A percentile compares a stretch with the other conserved stretches of the same genome.
These are phyloP conservation scores for Erysimum cheiranthoides DNA, from an alignment of 345 rosid genomes.

Conservation along the genomic window DNA sequence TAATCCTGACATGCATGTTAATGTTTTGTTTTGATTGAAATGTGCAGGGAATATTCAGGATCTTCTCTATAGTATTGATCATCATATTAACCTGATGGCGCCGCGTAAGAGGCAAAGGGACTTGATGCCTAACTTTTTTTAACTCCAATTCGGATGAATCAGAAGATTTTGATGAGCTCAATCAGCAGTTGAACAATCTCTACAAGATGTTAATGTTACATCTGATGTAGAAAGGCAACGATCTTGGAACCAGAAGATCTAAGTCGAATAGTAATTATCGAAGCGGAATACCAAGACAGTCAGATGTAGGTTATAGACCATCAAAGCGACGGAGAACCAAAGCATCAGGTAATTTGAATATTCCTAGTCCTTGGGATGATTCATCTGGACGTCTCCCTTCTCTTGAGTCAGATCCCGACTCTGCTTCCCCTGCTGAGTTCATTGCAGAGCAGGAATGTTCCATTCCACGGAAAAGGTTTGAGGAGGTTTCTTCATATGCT, in stretches of 20 bases:
- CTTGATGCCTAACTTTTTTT: slow-evolving; percentile 19
- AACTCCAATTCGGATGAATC: not conserved
- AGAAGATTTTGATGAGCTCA: not conserved
- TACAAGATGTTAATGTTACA: not conserved
- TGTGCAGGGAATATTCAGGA: slow-evolving; percentile 21
- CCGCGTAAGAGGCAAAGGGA: not conserved
- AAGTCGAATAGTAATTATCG: not conserved
- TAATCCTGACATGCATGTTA: slow-evolving; percentile 7
- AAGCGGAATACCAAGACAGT: not conserved
- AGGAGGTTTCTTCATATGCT: slow-evolving; percentile 4
- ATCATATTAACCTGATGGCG: not conserved
- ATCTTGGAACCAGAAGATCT: not conserved
- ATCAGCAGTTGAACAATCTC: not conserved
- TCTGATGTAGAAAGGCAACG: not conserved
- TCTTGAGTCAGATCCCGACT: not conserved
- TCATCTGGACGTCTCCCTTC: slow-evolving; percentile 10
- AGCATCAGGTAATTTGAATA: not conserved
- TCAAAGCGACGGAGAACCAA: slow-evolving; percentile 11
- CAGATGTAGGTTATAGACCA: no score
- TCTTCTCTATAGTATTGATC: not conserved
- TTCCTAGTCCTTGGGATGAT: not conserved
- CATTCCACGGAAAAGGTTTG: slow-evolving; percentile 3
- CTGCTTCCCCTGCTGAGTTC: not conserved
- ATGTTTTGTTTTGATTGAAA: not conserved
- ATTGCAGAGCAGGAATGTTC: not conserved